A percentile compares a stretch with the other conserved stretches of the same genome.
Evolutionary conservation across 2,329 filamentous ascomycete species (phyloP).

Genomic region (Alternaria conjuncta): DNA sequence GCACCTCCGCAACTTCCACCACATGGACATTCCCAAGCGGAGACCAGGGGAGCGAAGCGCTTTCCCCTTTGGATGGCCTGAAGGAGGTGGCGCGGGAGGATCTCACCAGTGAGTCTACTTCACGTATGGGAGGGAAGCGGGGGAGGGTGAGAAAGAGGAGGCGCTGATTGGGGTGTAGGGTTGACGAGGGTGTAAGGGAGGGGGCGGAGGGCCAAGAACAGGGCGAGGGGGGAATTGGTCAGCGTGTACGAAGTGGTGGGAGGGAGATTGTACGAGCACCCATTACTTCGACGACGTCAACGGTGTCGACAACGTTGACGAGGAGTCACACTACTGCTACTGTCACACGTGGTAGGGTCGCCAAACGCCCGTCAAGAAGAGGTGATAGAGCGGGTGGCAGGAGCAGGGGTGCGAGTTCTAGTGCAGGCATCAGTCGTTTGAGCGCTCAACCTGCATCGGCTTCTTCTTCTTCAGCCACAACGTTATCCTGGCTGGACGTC

Average conservation of each 20-base stretch:
- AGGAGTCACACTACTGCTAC: too few species aligned
- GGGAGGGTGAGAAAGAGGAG: conserved; percentile 2
- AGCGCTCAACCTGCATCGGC: neutral
- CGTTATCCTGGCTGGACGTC: neutral
- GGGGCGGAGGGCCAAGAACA: neutral
- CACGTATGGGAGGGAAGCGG: neutral
- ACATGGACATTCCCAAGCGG: conserved; percentile 53
- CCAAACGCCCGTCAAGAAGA: conserved; percentile 5
- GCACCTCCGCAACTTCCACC: conserved; percentile 63
- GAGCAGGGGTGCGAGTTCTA: conserved; percentile 4
- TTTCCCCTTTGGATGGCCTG: conserved; percentile 35
- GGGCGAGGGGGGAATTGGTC: neutral
- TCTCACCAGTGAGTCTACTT: conserved; percentile 1
- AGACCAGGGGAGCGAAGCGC: conserved; percentile 41
- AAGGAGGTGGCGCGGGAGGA: conserved; percentile 11
- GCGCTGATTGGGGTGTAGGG: conserved; percentile 6
- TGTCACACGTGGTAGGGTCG: neutral
- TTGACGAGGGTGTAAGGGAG: neutral
- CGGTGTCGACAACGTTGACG: neutral
- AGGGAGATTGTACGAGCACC: neutral
- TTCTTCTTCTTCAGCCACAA: neutral
- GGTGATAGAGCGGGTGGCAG: conserved; percentile 4
- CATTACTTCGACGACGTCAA: neutral
- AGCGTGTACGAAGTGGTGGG: neutral
- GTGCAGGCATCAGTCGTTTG: neutral